Evolutionary conservation across 345 rosid species (phyloP).

Genomic region (Dovyalis caffra): DNA sequence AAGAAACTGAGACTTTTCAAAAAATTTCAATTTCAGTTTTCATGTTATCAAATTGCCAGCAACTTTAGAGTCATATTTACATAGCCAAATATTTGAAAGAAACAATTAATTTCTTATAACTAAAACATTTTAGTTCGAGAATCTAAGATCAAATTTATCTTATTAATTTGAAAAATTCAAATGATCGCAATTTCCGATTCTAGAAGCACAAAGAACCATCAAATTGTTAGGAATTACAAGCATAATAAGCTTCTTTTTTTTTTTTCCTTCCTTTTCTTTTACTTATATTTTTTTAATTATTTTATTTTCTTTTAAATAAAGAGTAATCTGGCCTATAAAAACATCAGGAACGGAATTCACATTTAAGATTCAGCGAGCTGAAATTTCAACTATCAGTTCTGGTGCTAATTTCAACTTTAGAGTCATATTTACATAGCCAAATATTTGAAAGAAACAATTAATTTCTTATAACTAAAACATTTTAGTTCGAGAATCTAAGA

Average conservation of each 20-base stretch:
- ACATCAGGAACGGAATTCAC: background rate
- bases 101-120: background rate
- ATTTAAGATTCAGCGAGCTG: background rate
- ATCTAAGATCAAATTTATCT: background rate
- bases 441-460: background rate
- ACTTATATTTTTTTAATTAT: too few species aligned
- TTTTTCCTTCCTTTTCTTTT: too few species aligned
- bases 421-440: background rate
- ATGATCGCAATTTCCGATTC: background rate
- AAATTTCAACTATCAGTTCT: background rate
- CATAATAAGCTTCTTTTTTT: background rate
- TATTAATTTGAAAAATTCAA: background rate
- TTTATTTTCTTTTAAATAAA: too few species aligned
- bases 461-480: background rate
- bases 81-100: background rate
- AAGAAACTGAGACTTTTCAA: background rate
- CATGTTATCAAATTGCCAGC: background rate
- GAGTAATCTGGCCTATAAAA: background rate
- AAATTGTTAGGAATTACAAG: background rate
- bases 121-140: background rate
- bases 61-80: background rate
- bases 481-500: background rate
- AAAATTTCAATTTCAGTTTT: background rate
- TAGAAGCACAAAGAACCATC: background rate
- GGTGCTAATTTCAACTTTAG: background rate